phyloP scores from a whole-genome alignment of 305 asterid species.

The Plantago coronopus region DNA sequence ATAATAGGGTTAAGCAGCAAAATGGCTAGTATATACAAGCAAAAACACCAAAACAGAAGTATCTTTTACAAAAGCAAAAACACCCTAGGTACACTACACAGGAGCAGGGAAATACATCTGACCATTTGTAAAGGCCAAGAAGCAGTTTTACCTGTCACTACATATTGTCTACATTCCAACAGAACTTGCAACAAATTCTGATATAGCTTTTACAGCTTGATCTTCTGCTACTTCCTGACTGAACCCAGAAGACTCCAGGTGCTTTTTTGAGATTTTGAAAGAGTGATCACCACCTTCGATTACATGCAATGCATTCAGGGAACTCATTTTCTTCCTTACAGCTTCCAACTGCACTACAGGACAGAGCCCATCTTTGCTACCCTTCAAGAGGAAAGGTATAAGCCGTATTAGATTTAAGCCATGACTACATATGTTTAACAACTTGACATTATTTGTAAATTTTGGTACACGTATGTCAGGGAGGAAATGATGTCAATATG shows the following conservation, averaged over 20 bases:
- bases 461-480: background rate
- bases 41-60: background rate
- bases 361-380: conserved; percentile 82
- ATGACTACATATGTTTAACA: conserved; percentile 4
- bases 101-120: background rate
- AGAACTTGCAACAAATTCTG: conserved; percentile 39
- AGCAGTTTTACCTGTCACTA: conserved; percentile 12
- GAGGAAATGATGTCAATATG: conserved; percentile 1
- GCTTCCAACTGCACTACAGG: conserved; percentile 57
- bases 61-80: conserved; percentile 9
- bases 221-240: conserved; percentile 64
- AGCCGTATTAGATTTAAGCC: background rate
- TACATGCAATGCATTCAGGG: conserved; percentile 46
- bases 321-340: conserved; percentile 59
- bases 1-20: background rate
- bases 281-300: conserved; percentile 89
- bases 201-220: conserved; percentile 46
- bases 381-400: conserved; percentile 38
- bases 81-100: conserved; percentile 3
- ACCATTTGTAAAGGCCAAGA: background rate
- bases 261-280: conserved; percentile 66
- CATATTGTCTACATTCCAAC: conserved; percentile 22
- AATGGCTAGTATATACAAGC: background rate
- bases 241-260: conserved; percentile 40
- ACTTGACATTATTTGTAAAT: background rate